Evolutionary conservation across 164 flowering plant genomes (phyloP).

Genomic region (Stephania cephalantha): DNA sequence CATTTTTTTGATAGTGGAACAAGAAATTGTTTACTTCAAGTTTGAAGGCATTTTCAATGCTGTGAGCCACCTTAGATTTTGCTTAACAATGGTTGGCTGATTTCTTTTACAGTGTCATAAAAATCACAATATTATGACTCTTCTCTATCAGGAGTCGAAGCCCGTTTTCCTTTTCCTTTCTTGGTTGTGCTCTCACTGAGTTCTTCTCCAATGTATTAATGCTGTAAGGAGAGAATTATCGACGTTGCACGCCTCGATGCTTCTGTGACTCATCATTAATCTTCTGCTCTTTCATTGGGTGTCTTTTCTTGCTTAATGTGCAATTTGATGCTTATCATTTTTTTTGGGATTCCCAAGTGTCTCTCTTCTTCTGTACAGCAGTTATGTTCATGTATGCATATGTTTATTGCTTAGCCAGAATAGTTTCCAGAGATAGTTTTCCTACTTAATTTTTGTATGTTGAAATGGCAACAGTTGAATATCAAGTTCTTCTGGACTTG

Average conservation of each 20-base stretch:
- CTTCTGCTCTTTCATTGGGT: neutral
- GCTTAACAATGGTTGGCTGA: neutral
- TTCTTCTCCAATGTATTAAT: neutral
- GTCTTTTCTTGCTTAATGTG: neutral
- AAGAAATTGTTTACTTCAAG: neutral
- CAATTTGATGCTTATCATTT: neutral
- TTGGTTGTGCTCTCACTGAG: neutral
- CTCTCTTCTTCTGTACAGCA: neutral
- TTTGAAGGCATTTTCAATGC: neutral
- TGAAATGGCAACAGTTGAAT: neutral
- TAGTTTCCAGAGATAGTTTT: neutral
- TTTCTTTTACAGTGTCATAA: neutral
- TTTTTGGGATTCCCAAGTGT: neutral
- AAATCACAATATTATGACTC: neutral
- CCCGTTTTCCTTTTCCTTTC: neutral
- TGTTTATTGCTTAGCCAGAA: neutral
- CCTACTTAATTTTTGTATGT: too few species aligned
- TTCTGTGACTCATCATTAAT: neutral
- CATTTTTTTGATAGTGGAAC: conserved; percentile 2
- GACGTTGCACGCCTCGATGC: neutral
- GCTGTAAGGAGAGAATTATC: neutral
- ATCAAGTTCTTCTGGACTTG: neutral
- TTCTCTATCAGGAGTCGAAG: neutral
- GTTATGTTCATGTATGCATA: neutral
- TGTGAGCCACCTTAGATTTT: neutral